Percentiles rank a stretch among this genome's conserved stretches.
Conservation (phyloP, 257 asterid species). For the Cynanchum wilfordii region DNA sequence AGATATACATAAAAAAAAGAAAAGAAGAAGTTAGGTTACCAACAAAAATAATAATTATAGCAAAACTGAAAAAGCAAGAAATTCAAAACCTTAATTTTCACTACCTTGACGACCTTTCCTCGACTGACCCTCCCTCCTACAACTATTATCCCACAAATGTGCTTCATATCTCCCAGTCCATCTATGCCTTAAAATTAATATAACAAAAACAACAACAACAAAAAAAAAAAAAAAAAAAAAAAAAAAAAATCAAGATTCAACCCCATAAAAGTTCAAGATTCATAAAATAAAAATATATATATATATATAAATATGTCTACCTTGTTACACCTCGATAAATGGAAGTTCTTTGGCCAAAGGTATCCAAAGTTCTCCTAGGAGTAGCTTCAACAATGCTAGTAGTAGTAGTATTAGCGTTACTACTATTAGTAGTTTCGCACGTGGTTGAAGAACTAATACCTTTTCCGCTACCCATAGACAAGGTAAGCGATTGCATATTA, state of each 20-base stretch:
- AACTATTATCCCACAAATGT: constrained; percentile 90
- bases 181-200: constrained; percentile 52
- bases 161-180: constrained; percentile 98
- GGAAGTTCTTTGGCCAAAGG: constrained; percentile 94
- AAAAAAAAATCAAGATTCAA: neutral
- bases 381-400: constrained; percentile 50
- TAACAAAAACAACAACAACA: neutral
- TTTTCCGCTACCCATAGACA: constrained; percentile 77
- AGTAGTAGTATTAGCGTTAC: constrained; percentile 5
- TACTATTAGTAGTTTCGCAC: constrained; percentile 40
- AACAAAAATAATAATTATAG: neutral
- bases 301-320: constrained; percentile 21
- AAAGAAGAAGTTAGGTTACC: neutral
- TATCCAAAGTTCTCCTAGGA: constrained; percentile 65
- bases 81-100: too few relatives aligned
- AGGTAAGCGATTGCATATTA: constrained; percentile 61
- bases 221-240: neutral
- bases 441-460: constrained; percentile 22
- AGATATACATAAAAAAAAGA: neutral
- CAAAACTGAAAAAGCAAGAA: neutral
- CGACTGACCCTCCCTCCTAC: constrained; percentile 92
- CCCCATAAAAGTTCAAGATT: neutral
- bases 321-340: constrained; percentile 94
- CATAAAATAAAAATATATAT: too few relatives aligned
- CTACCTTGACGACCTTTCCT: constrained; percentile 95